Evolutionary conservation across 306 rosid species (phyloP).

Genomic region (Cicer yamashitae): DNA sequence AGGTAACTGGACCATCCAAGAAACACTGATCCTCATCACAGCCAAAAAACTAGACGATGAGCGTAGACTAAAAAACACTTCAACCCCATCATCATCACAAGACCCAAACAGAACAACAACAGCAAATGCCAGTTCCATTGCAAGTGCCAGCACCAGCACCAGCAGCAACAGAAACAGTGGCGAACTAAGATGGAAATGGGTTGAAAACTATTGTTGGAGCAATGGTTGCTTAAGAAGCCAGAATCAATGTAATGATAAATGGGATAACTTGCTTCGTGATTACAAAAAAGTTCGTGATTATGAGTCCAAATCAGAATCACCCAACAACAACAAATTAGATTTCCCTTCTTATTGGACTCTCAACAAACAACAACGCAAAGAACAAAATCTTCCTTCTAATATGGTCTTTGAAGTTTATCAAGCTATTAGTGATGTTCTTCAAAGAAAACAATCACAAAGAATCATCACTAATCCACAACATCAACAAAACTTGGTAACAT

Average conservation of each 20-base stretch:
- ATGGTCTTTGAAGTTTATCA: slow-evolving; percentile 60
- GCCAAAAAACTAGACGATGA: slow-evolving; percentile 71
- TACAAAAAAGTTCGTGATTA: slow-evolving; percentile 69
- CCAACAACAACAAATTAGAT: slow-evolving; percentile 14
- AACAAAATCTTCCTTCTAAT: slow-evolving; percentile 61
- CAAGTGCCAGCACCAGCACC: slow-evolving; percentile 1
- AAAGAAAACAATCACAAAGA: slow-evolving; percentile 51
- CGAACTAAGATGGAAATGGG: slow-evolving; percentile 75
- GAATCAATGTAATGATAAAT: slow-evolving; percentile 73
- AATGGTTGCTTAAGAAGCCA: slow-evolving; percentile 67
- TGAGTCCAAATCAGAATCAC: slow-evolving; percentile 50
- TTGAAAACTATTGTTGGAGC: slow-evolving; percentile 76
- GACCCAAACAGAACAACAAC: slow-evolving; percentile 8
- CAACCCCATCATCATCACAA: slow-evolving; percentile 18
- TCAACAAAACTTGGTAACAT: slow-evolving; percentile 11
- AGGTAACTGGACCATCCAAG: slow-evolving; percentile 73
- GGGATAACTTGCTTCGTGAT: slow-evolving; percentile 75
- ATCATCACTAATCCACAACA: slow-evolving; percentile 1
- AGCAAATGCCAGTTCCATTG: not conserved
- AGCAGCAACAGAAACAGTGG: slow-evolving; percentile 48
- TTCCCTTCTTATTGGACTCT: slow-evolving; percentile 64
- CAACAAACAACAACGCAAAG: slow-evolving; percentile 62
- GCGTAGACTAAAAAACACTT: slow-evolving; percentile 43
- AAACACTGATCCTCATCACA: slow-evolving; percentile 60
- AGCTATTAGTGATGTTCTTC: slow-evolving; percentile 62